Conservation (phyloP, 257 asterid species). For the Leptodermis oblonga region DNA sequence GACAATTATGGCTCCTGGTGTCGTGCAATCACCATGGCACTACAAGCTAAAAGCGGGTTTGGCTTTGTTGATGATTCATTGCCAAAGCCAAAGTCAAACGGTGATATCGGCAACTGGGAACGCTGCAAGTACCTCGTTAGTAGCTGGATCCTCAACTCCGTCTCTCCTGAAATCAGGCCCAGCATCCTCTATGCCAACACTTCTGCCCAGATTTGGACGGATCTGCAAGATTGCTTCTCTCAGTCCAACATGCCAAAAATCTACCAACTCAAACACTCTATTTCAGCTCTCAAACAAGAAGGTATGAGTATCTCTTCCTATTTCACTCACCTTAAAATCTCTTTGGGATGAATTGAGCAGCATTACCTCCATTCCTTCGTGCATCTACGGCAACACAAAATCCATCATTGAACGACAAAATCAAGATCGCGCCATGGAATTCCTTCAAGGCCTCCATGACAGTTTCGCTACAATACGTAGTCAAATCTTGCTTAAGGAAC, state of each 20-base stretch:
- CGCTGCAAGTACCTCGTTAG: conserved; percentile 13
- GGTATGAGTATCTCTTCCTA: background rate
- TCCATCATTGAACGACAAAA: background rate
- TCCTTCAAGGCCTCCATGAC: conserved; percentile 14
- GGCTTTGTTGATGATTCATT: conserved; percentile 6
- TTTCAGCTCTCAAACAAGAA: background rate
- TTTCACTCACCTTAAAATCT: conserved; percentile 9
- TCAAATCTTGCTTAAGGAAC: too few relatives aligned
- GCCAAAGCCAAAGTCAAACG: background rate
- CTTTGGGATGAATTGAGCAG: too few relatives aligned
- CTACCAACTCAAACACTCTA: background rate
- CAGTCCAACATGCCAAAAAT: conserved; percentile 2
- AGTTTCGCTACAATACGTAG: background rate
- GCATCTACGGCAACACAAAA: background rate
- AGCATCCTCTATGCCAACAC: conserved; percentile 12
- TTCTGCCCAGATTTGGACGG: conserved; percentile 4
- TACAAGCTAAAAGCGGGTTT: too few relatives aligned
- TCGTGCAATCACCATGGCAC: too few relatives aligned
- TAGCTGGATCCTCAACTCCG: too few relatives aligned
- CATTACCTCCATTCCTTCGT: too few relatives aligned
- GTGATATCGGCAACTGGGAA: background rate
- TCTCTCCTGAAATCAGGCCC: conserved; percentile 1
- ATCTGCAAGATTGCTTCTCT: background rate
- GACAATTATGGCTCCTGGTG: too few relatives aligned
- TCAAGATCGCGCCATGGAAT: conserved; percentile 14